Evolutionary conservation across 148 eudicot genomes (phyloP), one percentile per base, ranked within the genome.

Genomic region (Arbutus unedo): DNA sequence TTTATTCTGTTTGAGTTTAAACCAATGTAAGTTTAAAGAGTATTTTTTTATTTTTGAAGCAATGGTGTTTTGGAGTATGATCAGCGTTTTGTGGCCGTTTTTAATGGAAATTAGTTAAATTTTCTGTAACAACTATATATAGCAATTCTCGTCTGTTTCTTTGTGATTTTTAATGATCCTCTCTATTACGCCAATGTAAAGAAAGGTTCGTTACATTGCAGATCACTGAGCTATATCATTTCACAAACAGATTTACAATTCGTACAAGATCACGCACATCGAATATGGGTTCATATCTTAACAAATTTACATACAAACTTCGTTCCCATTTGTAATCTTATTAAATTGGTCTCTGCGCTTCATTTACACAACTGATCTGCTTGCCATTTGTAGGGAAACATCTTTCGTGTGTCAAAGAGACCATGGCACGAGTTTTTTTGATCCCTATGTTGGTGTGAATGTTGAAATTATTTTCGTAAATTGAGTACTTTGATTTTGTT

Each of bases 1-100:
- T 67, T 70, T 57, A 4, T 14, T 47, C 56, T 64, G 74, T 55
- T 81, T 81, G 18, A 54, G 44, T 85, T 55, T 76, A 11, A 75
- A 84, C 74, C 66, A 60, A 79, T 18, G 73, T 31, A 31, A 31
- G 38, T 31, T 31, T 31, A 31, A 31, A 31, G 38, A 31, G 38
- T 31, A n/a, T n/a, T n/a, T n/a, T n/a, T 31, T 0, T 31, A 0
- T 31, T 31, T 31, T 31, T 31, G 38, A 31, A 31, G 38, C 38
- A 31, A 31, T 31, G 38, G 38, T 62, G 72, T 44, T 57, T 44
- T 57, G n/a, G 51, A 70, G 75, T 79, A 8, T 18, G 82, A 78
- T 83, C 78, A 41, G 45, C 8, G 38, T 9, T 45, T 56, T 74
- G 49, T 74, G 13, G 44, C 48, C 53, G 73, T 47, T 13, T 64